Evolutionary conservation across 1,284 basidiomycete genomes (phyloP), one percentile per base, ranked within the genome.

Genomic region (Vanrija pseudolonga): DNA sequence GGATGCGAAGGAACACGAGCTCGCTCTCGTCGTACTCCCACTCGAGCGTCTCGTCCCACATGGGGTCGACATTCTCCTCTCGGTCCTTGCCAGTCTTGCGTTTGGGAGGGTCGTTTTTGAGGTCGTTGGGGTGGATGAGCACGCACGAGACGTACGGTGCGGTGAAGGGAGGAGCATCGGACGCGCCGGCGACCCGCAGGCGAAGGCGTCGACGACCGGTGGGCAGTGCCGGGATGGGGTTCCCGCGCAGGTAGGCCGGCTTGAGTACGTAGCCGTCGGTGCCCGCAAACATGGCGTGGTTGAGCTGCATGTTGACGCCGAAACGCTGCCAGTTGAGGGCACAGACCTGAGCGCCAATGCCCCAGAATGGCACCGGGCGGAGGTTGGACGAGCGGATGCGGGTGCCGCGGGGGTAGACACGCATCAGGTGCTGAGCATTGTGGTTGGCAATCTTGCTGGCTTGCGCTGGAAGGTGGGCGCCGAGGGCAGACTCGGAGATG

Each of bases 271-370:
- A 98, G 1, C 96, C 95, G 12, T 84, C 83, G 17, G 85, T 83
- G 4, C 88, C 89, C 59, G 78, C 78, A 63, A 98, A 98, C 88
- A 98, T 90, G 14, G 93, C 89, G 63, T 89, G 85, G 68, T 97
- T 98, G 71, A 97, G 87, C 79, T 76, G 74, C 50, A 76, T 61
- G 23, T 64, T 63, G 15, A 53, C 65, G 90, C 90, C 91, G 64
- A 87, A 87, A 0, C 92, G 98, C 76, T 99, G 96, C 90, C 93
- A 98, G 73, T 99, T 99, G 57, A 98, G 82, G 8, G 95, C 92
- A 0, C 96, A 93, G 17, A 98, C 76, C 74, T 98, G 95, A 15
- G 86, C 85, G 0, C 95, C 95, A 1, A 86, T 85, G 0, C 85
- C 84, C 95, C 95, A 99, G 73, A 86, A 92, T 38, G 87, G 83